Evolutionary conservation across 2,329 filamentous ascomycete genomes (phyloP).

Genomic region (Metarhizium humberi): DNA sequence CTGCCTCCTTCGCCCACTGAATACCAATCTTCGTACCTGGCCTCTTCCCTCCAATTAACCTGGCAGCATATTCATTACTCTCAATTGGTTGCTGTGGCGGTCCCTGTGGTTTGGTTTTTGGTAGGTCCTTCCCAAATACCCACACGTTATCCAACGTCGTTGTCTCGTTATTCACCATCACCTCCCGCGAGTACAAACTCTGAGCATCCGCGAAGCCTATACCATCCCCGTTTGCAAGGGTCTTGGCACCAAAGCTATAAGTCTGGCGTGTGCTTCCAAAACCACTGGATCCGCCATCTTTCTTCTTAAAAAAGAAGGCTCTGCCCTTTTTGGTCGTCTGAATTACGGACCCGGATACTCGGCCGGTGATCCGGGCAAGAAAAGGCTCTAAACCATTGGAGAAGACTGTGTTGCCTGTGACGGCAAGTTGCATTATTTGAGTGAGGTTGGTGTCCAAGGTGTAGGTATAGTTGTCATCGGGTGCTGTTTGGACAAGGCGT

Average conservation of each 20-base stretch:
- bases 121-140: neutral
- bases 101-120: neutral
- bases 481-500: neutral
- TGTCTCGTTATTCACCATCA: constrained; percentile 44
- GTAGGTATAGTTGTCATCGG: constrained; percentile 7
- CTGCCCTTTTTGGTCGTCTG: constrained; percentile 47
- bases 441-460: constrained; percentile 23
- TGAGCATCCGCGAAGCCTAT: constrained; percentile 5
- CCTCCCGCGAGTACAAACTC: constrained; percentile 47
- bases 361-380: constrained; percentile 15
- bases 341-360: constrained; percentile 20
- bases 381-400: constrained; percentile 54
- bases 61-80: neutral
- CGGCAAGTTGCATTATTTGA: constrained; percentile 30
- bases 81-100: neutral
- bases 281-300: constrained; percentile 35
- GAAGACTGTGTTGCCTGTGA: constrained; percentile 34
- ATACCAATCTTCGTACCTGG: neutral
- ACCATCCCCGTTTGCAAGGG: neutral
- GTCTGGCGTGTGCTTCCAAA: constrained; percentile 48
- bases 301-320: constrained; percentile 42
- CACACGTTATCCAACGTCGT: constrained; percentile 37
- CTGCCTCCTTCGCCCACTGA: neutral
- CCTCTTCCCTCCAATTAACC: neutral
- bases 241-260: constrained; percentile 40